Conservation (phyloP, 495 filamentous ascomycete genomes). For the Lasiosphaeria miniovina region DNA sequence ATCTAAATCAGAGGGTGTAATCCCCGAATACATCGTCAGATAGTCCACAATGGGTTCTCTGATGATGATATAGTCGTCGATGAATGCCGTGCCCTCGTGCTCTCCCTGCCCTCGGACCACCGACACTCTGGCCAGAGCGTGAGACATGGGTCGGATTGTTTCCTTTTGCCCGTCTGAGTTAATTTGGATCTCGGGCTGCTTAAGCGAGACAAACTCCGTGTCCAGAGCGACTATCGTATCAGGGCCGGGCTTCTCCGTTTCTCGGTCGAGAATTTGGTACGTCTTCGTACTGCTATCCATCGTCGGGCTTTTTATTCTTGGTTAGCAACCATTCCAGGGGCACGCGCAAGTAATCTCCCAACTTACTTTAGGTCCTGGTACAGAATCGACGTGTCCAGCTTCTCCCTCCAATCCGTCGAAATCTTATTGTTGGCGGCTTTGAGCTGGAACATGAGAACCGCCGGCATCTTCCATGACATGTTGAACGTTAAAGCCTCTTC, state of each 20-base stretch:
- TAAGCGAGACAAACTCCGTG: slow-evolving; percentile 89
- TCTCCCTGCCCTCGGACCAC: slow-evolving; percentile 76
- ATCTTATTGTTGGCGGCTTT: slow-evolving; percentile 70
- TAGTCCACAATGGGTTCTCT: slow-evolving; percentile 94
- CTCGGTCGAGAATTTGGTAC: slow-evolving; percentile 58
- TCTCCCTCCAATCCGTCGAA: slow-evolving; percentile 81
- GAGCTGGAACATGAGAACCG: slow-evolving; percentile 79
- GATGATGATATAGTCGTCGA: slow-evolving; percentile 94
- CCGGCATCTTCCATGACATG: slow-evolving; percentile 84
- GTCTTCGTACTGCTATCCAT: slow-evolving; percentile 39
- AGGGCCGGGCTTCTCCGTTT: slow-evolving; percentile 61
- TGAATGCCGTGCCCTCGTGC: slow-evolving; percentile 77
- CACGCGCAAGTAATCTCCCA: not conserved
- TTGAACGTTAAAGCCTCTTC: slow-evolving; percentile 88
- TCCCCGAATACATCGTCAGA: slow-evolving; percentile 87
- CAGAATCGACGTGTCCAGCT: slow-evolving; percentile 76
- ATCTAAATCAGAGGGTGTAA: slow-evolving; percentile 80
- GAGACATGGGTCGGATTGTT: slow-evolving; percentile 77
- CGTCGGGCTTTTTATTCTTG: not conserved
- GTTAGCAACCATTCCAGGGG: not conserved
- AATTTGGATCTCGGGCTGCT: slow-evolving; percentile 87
- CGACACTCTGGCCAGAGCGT: slow-evolving; percentile 83
- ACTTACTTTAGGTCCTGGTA: slow-evolving; percentile 57
- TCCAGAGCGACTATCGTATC: slow-evolving; percentile 84
- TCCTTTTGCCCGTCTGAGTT: slow-evolving; percentile 85